Conservation (phyloP, 306 rosid species). For the Sindora glabra region DNA sequence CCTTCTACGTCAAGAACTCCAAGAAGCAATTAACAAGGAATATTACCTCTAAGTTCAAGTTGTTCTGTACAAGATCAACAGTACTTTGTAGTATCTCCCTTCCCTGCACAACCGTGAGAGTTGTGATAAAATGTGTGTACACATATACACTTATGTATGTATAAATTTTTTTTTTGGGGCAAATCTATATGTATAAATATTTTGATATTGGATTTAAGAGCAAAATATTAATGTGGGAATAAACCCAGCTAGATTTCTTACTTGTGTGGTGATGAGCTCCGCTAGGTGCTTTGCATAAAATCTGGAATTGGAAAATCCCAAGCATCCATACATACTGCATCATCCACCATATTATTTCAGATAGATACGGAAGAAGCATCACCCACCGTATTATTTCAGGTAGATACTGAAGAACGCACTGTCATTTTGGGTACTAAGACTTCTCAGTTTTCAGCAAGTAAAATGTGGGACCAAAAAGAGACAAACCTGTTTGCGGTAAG, state of each 20-base stretch:
- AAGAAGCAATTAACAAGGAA: constrained; percentile 10
- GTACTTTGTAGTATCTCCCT: constrained; percentile 94
- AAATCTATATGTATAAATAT: too few relatives aligned
- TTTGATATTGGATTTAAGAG: too few relatives aligned
- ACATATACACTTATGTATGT: too few relatives aligned
- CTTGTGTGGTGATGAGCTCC: constrained; percentile 87
- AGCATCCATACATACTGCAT: constrained; percentile 97
- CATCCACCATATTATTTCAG: constrained; percentile 2
- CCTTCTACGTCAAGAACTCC: constrained; percentile 7
- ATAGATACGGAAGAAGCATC: constrained; percentile 26
- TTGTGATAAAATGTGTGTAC: constrained; percentile 4
- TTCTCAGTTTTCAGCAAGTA: neutral
- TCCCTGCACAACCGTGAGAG: constrained; percentile 57
- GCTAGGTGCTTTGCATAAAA: constrained; percentile 97
- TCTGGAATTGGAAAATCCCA: constrained; percentile 92
- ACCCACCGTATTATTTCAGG: constrained; percentile 5
- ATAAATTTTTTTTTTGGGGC: too few relatives aligned
- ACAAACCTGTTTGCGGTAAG: constrained; percentile 92
- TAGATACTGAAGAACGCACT: constrained; percentile 1
- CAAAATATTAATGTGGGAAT: too few relatives aligned
- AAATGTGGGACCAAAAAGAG: constrained; percentile 4
- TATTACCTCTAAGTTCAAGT: constrained; percentile 82
- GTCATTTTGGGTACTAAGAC: neutral
- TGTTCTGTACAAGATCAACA: constrained; percentile 91
- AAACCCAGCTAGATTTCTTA: constrained; percentile 32